Evolutionary conservation across 345 rosid genomes (phyloP), one percentile per base, ranked within the genome.

Genomic region (Dipteronia dyeriana): DNA sequence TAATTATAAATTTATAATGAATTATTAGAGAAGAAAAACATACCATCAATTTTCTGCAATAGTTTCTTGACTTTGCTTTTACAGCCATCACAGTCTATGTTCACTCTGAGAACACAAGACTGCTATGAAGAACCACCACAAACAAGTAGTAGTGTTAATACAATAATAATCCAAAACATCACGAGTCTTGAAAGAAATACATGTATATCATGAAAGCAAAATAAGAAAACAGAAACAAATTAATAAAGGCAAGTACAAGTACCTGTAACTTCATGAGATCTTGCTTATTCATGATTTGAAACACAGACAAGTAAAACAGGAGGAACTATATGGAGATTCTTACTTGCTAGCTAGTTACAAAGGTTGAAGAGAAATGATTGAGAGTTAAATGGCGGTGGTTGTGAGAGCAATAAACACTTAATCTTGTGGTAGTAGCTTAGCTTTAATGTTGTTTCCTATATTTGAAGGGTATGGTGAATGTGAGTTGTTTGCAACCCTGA

Each of bases 71-170:
- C 88, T 86, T 92, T 96, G 82, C 85, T 87, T 82, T 87, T 88
- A 75, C 99, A 96, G 7, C 99, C 99, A 87, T 92, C 99, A 74
- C 99, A 96, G 86, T 92, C 92, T 41, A 96, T 92, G 74, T 92
- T 91, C 75, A 96, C 97, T 82, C 86, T 92, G 66, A 96, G 88
- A 77, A 89, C 92, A 87, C 91, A 89, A 23, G 94, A 84, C 98
- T 95, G 97, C 82, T 84, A 74, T 11, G 68, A 74, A 61, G 80
- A 68, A 23, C 59, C 41, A 9, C 26, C 69, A 60, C 9, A 53
- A 53, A 16, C n/a, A 53, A 53, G 54, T 12, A 34, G 38, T 34
- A 75, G 49, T 66, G 79, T 79, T 23, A 77, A 2, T 38, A 53
- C 43, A 26, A 38, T 34, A 34, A 34, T 34, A 20, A 16, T 19